A percentile compares a stretch with the other conserved stretches of the same genome.
These are phyloP conservation scores for Schizophyllum commune DNA, from an alignment of 1,284 basidiomycete genomes.

Conservation along the genomic window DNA sequence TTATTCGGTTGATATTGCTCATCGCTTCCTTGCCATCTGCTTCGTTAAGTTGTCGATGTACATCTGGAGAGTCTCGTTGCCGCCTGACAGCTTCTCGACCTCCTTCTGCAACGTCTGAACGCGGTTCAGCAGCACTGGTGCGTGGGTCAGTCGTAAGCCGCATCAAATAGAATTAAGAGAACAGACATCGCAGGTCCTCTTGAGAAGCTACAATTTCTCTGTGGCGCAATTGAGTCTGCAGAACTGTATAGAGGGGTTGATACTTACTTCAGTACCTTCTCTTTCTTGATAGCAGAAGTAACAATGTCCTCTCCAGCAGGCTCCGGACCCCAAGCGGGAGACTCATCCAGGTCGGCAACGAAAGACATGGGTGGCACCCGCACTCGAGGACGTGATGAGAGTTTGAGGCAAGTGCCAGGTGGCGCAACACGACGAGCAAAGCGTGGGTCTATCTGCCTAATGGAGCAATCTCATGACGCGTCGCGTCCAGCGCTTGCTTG, in stretches of 20 bases:
- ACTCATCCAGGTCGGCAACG: constrained; percentile 46
- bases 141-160: constrained; percentile 1
- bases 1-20: no score
- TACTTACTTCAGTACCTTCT: constrained; percentile 44
- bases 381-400: neutral
- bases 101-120: constrained; percentile 66
- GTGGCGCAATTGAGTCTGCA: constrained; percentile 1
- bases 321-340: constrained; percentile 49
- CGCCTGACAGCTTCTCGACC: constrained; percentile 66
- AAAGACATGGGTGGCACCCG: constrained; percentile 29
- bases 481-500: constrained; percentile 20
- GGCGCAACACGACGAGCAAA: neutral
- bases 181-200: constrained; percentile 63
- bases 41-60: constrained; percentile 84
- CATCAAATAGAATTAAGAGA: no score
- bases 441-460: neutral
- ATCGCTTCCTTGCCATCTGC: constrained; percentile 73
- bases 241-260: neutral
- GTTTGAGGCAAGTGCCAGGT: no score
- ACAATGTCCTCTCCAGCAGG: constrained; percentile 52
- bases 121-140: constrained; percentile 56
- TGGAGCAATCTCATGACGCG: constrained; percentile 29
- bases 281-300: constrained; percentile 67
- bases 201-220: constrained; percentile 71
- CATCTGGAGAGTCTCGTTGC: constrained; percentile 78